Base-by-base conservation (phyloP, 2,329 filamentous ascomycete genomes). In the Arthroderma uncinatum region DNA sequence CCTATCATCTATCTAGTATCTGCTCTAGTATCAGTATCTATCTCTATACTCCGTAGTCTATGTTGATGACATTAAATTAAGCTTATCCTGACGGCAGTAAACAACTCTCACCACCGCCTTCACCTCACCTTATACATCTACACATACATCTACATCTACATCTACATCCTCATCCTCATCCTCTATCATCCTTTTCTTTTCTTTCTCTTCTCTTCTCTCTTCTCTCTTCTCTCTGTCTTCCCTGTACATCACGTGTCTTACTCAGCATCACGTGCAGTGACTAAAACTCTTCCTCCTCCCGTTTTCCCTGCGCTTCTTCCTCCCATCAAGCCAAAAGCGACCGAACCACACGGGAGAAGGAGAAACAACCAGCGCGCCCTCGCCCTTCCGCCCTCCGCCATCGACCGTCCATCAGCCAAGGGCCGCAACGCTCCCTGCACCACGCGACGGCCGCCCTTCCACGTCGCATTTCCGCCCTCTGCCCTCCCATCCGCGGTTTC, bases 361-460 rank as follows among this genome's bases (percentile, higher is more conserved):
- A 58, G 54, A 54, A 56, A 53, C 44, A 48, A 28, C 44, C 44
- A 48, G 44, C 44, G 44, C 44, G 44, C 30, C n/a, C 37, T 56
- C 56, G 70, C 70, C 69, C 70, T 69, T 62, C 64, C 64, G 66
- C 65, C 67, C 66, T 65, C 67, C 66, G 67, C 68, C 67, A 70
- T 69, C 70, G 63, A 65, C 67, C 67, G 69, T 67, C 67, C 67
- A 68, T 70, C 68, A 61, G 66, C 63, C 66, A 62, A 64, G 61
- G 50, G 55, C 64, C 64, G 59, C 63, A 64, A 68, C 69, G 66
- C 69, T 65, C 66, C 63, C 59, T 63, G 61, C 62, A 48, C 64
- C 62, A 64, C 69, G 63, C 65, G 62, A 61, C 62, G 48, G 62
- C 63, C 55, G 58, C 57, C 60, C 21, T 48, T 48, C 21, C 44